Evolutionary conservation across 345 rosid genomes (phyloP), one percentile per base, ranked within the genome.

Genomic region (Brassica cretica): DNA sequence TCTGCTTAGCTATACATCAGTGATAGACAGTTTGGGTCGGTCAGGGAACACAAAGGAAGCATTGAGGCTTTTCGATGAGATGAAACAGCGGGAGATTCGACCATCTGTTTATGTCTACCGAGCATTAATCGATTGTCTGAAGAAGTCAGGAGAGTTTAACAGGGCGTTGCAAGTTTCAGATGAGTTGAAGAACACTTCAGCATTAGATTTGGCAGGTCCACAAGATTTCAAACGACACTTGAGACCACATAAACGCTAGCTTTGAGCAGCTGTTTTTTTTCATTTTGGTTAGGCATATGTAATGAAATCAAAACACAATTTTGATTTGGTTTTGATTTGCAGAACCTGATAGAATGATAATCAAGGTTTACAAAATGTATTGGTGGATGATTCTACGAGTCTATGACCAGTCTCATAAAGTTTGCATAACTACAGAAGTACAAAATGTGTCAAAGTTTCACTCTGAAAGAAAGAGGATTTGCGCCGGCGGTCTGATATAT

Each of bases 1-100:
- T 85, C 83, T 93, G 82, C 95, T 93, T 49, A 89, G 94, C 16
- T 93, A 90, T 76, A 90, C 90, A 2, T 93, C 96, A 25, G 74
- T 89, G 76, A 91, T 93, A 74, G 89, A 88, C 74, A 58, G 89
- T 65, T 85, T 91, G 76, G 97, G 97, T 66, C 89, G 88, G 35
- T 85, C 91, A 0, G 97, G 96, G 76, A 87, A 93, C 44, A 37
- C 78, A 30, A 84, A 88, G 74, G 89, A 82, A 74, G 80, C 94
- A 1, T 32, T 89, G 77, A 87, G 87, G 79, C 90, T 90, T 71
- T 89, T 93, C 60, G 78, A 69, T 25, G 91, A 93, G 80, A 91
- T 93, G 97, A 93, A 90, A 78, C 71, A 55, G 68, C 75, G 72
- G 82, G 72, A 82, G 84, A 87, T 93, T 27, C 86, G 75, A 27